Base-by-base conservation (phyloP, 495 filamentous ascomycete genomes). In the Physcia stellaris region DNA sequence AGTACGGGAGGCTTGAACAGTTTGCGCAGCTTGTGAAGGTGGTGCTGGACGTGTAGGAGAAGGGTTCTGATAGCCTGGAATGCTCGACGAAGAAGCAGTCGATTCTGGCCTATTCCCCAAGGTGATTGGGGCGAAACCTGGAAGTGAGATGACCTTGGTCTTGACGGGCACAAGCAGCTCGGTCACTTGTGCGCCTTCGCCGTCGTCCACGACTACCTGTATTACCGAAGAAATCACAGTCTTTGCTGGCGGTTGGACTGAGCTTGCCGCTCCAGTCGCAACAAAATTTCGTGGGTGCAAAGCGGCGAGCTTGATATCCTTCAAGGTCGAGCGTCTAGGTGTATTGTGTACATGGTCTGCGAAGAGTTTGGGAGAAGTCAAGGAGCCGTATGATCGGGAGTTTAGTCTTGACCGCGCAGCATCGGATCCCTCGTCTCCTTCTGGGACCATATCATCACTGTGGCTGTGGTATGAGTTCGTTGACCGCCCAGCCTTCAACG, bases 361-460 rank as follows among this genome's bases (percentile, higher is more conserved):
- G n/a, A 47, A 29, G 18, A 47, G 27, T 20, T 43, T 43, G 10
- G 45, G 45, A 4, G 4, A 4, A n/a, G n/a, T n/a, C n/a, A n/a
- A n/a, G n/a, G n/a, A n/a, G n/a, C n/a, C n/a, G n/a, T n/a, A n/a
- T n/a, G n/a, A n/a, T n/a, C n/a, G n/a, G n/a, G n/a, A n/a, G n/a
- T n/a, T n/a, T n/a, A n/a, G n/a, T n/a, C n/a, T n/a, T n/a, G n/a
- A n/a, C n/a, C n/a, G n/a, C n/a, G n/a, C n/a, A n/a, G n/a, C n/a
- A n/a, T n/a, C n/a, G n/a, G n/a, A n/a, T n/a, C n/a, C n/a, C n/a
- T n/a, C n/a, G n/a, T n/a, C n/a, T n/a, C n/a, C n/a, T n/a, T n/a
- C n/a, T n/a, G n/a, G n/a, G n/a, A n/a, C n/a, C n/a, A n/a, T n/a
- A n/a, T n/a, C n/a, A n/a, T n/a, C n/a, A n/a, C n/a, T n/a, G n/a